Evolutionary conservation across 768 basidiomycete genomes (phyloP).

Genomic region (Termitomyces eurrhizus): DNA sequence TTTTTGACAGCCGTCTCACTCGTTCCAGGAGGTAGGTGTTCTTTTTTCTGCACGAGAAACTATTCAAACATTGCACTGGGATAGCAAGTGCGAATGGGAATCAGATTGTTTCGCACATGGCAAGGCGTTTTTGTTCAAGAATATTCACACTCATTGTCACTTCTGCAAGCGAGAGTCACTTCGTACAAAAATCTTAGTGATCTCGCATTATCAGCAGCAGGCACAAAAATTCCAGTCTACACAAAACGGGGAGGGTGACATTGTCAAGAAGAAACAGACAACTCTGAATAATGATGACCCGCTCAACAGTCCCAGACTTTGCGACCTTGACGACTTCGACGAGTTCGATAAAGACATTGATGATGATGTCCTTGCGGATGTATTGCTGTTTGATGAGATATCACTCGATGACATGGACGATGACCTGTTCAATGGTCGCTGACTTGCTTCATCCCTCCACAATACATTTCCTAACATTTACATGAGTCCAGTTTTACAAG

Average conservation of each 20-base stretch:
- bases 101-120: background rate
- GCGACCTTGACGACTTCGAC: slow-evolving; percentile 19
- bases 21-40: slow-evolving; percentile 14
- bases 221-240: background rate
- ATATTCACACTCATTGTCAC: slow-evolving; percentile 9
- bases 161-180: slow-evolving; percentile 15
- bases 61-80: background rate
- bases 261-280: background rate
- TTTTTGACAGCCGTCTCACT: slow-evolving; percentile 1
- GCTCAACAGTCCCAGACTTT: slow-evolving; percentile 16
- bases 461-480: background rate
- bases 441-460: background rate
- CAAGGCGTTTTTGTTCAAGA: slow-evolving; percentile 13
- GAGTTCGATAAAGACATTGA: slow-evolving; percentile 8
- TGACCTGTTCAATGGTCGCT: background rate
- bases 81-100: slow-evolving; percentile 15
- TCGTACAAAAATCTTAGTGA: slow-evolving; percentile 13
- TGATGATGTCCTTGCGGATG: slow-evolving; percentile 5
- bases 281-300: background rate
- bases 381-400: slow-evolving; percentile 1
- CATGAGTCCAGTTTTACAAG: background rate
- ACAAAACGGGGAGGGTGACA: background rate
- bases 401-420: background rate
- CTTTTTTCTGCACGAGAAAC: background rate
- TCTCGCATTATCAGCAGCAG: slow-evolving; percentile 3